These are phyloP conservation scores for Phyllosticta citribraziliensis DNA, from an alignment of 2,329 filamentous ascomycete species.

Conservation along the genomic window DNA sequence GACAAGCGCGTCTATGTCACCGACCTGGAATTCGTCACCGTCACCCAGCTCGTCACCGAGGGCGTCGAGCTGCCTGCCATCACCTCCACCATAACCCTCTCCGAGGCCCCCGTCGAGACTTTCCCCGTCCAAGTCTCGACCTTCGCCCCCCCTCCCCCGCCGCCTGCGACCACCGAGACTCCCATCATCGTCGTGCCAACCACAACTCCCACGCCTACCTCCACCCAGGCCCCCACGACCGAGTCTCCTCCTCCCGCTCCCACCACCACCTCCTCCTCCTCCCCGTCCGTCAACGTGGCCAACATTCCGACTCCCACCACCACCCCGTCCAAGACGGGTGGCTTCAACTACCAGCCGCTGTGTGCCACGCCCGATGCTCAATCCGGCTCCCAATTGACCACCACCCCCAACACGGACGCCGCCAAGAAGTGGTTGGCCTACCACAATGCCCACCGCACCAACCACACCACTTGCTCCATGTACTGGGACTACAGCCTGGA, in stretches of 20 bases:
- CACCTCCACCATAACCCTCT: not conserved
- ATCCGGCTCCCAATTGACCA: not conserved
- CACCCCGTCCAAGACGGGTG: slow-evolving; percentile 1
- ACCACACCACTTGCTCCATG: slow-evolving; percentile 59
- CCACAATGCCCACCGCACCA: slow-evolving; percentile 80
- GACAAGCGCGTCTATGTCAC: slow-evolving; percentile 7
- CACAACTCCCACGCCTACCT: not conserved
- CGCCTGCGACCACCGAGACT: not conserved
- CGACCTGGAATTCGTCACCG: slow-evolving; percentile 9
- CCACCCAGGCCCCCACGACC: not conserved
- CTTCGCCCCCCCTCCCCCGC: not conserved
- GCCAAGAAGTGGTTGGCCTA: slow-evolving; percentile 43
- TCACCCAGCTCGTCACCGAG: slow-evolving; percentile 8
- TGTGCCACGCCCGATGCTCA: not conserved
- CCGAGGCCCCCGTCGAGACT: not conserved
- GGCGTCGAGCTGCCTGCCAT: not conserved
- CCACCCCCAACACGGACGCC: slow-evolving; percentile 17
- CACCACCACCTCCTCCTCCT: not conserved
- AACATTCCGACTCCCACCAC: not conserved
- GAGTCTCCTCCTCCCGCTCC: not conserved
- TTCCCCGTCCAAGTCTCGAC: not conserved
- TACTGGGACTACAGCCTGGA: slow-evolving; percentile 58
- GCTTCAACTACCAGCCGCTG: slow-evolving; percentile 15
- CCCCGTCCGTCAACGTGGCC: not conserved
- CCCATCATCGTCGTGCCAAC: not conserved